A percentile compares a stretch with the other conserved stretches of the same genome.
Conservation (phyloP, 202 grass and related monocot species). For the Setaria viridis region DNA sequence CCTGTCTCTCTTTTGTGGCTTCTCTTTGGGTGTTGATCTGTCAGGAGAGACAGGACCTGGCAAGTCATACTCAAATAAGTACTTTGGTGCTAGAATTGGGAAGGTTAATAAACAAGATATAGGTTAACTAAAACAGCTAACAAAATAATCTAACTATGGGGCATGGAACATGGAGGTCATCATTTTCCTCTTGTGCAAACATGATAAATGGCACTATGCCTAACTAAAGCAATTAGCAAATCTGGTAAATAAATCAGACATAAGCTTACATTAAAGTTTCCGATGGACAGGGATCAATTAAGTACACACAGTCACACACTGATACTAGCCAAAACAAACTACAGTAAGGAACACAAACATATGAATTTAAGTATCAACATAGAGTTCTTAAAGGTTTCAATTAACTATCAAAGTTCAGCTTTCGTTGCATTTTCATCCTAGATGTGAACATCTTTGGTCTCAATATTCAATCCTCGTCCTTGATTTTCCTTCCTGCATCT, state of each 20-base stretch:
- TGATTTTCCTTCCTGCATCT: not conserved
- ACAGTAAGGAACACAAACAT: not conserved
- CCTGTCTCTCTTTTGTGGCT: constrained; percentile 84
- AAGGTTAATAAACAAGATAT: constrained; percentile 19
- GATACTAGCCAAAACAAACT: constrained; percentile 23
- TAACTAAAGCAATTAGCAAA: constrained; percentile 33
- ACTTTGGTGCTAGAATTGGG: constrained; percentile 2
- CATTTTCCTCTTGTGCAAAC: constrained; percentile 34
- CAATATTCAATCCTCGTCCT: not conserved
- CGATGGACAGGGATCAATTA: constrained; percentile 24
- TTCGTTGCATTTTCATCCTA: constrained; percentile 1
- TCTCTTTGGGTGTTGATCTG: constrained; percentile 78
- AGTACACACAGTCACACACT: not conserved
- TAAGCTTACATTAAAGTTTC: constrained; percentile 12
- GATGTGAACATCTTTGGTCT: not conserved
- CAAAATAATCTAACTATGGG: constrained; percentile 34
- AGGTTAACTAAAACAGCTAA: constrained; percentile 11
- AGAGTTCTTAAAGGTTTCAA: constrained; percentile 16
- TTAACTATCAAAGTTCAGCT: constrained; percentile 32
- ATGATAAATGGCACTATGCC: constrained; percentile 37
- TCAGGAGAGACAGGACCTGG: constrained; percentile 56
- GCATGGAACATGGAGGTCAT: constrained; percentile 20
- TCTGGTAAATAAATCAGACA: constrained; percentile 5
- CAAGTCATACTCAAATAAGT: constrained; percentile 46
- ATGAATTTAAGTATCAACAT: constrained; percentile 9